Base-by-base conservation (phyloP, 352 stramenopile genomes). In the Pythium aquatile region DNA sequence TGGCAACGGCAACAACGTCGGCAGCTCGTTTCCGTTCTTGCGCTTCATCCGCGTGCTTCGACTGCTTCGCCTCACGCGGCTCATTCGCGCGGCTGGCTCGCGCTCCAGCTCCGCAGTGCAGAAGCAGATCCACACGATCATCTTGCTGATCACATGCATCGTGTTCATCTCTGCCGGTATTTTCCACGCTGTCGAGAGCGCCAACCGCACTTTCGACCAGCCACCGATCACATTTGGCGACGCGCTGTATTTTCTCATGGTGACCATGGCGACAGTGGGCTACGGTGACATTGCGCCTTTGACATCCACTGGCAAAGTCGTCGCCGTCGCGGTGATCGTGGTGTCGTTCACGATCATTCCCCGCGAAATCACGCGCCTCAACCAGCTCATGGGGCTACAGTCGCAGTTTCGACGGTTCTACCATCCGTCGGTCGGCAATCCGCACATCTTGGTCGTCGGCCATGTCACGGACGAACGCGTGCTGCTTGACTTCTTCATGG, bases 201-300 rank as follows among this genome's bases (percentile, higher is more conserved):
- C 65, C 42, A 69, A 75, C 33, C 68, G 68, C 3, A 24, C 49
- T 20, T 47, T 40, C 0, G 60, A 59, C 1, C 63, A 80, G 2
- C 70, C 68, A 0, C n/a, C 65, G 2, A 62, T 90, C n/a, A 68
- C 66, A n/a, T 85, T 86, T 26, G 80, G 76, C 17, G 78, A 83
- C 9, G 66, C 76, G 32, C 75, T 90, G 32, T 89, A 89, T 66
- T 89, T 79, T 42, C 63, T 89, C 14, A 60, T 89, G 13, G 87
- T 97, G 58, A 97, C 89, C 10, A 94, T 96, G 79, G 95, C 90
- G 35, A 96, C 90, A 0, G 88, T 96, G 5, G 90, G 90, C 2
- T 97, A 97, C 57, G 90, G 90, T 1, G 90, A 97, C 51, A 87
- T 94, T 51, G 60, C 73, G 4, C 76, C 80, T 9, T 49, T 73